Evolutionary conservation across 1,139 yeast species (phyloP), one percentile per base, ranked within the genome.

Genomic region (Kurtzmaniella quercitrusa): DNA sequence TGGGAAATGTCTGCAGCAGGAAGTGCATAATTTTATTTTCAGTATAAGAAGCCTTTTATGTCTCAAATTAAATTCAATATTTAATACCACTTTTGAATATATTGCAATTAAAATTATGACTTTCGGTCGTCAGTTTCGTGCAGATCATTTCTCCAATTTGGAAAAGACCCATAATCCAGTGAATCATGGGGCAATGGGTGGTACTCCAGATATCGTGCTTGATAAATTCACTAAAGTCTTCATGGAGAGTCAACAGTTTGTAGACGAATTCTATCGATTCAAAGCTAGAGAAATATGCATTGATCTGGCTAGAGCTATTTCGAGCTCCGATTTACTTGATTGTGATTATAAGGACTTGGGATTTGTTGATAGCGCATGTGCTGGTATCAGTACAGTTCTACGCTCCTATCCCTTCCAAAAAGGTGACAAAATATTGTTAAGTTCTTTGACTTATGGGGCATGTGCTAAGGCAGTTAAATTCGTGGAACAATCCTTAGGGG

Each of bases 351-450:
- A 61, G 38, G 65, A 68, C 50, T 52, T 80, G 45, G 84, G 76
- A 1, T 56, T 80, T 30, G 75, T 75, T 2, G 61, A 67, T n/a
- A 84, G 83, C 54, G 86, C 88, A 3, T 80, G 88, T 2, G 63
- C 75, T 5, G 88, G 82, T 1, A 69, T 79, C 38, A 82, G 82
- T 54, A 65, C 81, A 0, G 72, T 83, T 1, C 63, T 83, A 43
- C 63, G 88, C 47, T 76, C 83, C 33, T 67, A 62, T 40, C 78
- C 78, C 1, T 78, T 81, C 53, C 42, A 60, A 8, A 61, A 67
- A 41, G 81, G 80, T 14, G 89, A 83, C 52, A 72, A 66, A 42
- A 62, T 83, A 19, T 63, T 81, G 16, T 57, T 74, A 33, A 70
- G 74, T 41, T 66, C 71, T 28, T 74, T 83, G n/a, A 71, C 78